phyloP scores from a whole-genome alignment of 2,329 filamentous ascomycete genomes.

The Grosmannia huntii region DNA sequence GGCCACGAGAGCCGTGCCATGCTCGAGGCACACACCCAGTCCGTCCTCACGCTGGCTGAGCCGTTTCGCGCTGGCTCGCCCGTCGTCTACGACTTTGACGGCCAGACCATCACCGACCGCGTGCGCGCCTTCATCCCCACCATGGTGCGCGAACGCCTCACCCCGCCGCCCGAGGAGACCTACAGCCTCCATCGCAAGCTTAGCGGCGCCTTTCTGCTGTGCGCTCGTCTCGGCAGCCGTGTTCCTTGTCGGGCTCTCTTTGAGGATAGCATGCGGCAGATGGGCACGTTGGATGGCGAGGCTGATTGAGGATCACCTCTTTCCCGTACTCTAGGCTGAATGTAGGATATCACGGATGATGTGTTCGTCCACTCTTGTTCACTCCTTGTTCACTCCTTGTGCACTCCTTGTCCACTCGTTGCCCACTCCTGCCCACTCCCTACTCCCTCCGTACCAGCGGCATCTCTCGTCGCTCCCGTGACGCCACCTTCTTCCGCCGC shows the following conservation, averaged over 20 bases:
- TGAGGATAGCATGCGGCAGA: conserved; percentile 35
- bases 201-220: conserved; percentile 87
- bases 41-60: conserved; percentile 80
- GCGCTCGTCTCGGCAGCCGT: conserved; percentile 70
- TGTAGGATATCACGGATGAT: not conserved
- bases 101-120: conserved; percentile 93
- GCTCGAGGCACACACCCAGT: conserved; percentile 81
- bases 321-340: no score
- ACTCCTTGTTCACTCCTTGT: not conserved
- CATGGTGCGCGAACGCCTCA: conserved; percentile 80
- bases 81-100: conserved; percentile 77
- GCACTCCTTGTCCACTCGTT: no score
- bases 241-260: conserved; percentile 78
- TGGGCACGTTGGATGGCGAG: not conserved
- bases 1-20: conserved; percentile 76
- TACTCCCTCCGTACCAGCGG: conserved; percentile 26
- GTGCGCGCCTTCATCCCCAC: conserved; percentile 80
- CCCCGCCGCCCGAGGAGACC: conserved; percentile 92
- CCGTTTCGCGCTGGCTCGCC: conserved; percentile 70
- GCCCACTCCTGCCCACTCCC: not conserved
- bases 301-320: no score
- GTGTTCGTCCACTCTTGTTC: no score
- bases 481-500: conserved; percentile 76
- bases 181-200: conserved; percentile 92
- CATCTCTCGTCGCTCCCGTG: conserved; percentile 73